phyloP scores from a whole-genome alignment of 1,139 yeast genomes.

The Saccharomyces hybrid region DNA sequence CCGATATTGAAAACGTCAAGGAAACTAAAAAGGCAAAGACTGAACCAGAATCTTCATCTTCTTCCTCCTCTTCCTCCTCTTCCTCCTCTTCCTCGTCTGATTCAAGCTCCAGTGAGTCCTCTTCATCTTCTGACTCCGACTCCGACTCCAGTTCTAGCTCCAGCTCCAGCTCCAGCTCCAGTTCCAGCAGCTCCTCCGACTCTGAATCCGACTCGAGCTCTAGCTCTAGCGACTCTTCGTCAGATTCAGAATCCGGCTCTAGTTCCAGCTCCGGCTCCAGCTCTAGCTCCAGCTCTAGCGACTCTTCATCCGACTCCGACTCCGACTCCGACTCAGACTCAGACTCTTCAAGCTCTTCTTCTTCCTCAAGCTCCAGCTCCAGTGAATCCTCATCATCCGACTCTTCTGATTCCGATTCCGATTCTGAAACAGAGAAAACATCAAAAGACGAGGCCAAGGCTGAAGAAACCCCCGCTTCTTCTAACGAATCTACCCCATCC shows the following conservation, averaged over 20 bases:
- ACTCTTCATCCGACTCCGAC: constrained; percentile 6
- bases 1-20: neutral
- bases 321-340: constrained; percentile 10
- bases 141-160: constrained; percentile 17
- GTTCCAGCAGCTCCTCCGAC: constrained; percentile 9
- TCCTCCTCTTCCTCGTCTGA: constrained; percentile 9
- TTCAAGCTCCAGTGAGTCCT: constrained; percentile 8
- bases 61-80: constrained; percentile 13
- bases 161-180: neutral
- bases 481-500: constrained; percentile 8
- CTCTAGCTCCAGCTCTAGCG: constrained; percentile 6
- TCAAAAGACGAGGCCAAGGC: neutral
- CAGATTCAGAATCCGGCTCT: constrained; percentile 10
- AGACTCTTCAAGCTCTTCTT: constrained; percentile 15
- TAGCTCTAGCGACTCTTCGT: constrained; percentile 7
- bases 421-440: constrained; percentile 7
- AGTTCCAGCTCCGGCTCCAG: constrained; percentile 12
- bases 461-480: constrained; percentile 1
- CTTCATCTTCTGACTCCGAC: neutral
- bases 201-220: constrained; percentile 9
- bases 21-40: constrained; percentile 3
- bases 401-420: constrained; percentile 14
- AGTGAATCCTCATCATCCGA: constrained; percentile 1
- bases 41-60: constrained; percentile 8
- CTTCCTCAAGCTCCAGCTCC: constrained; percentile 11